Conservation (phyloP, 306 rosid genomes). For the Lotus japonicus region DNA sequence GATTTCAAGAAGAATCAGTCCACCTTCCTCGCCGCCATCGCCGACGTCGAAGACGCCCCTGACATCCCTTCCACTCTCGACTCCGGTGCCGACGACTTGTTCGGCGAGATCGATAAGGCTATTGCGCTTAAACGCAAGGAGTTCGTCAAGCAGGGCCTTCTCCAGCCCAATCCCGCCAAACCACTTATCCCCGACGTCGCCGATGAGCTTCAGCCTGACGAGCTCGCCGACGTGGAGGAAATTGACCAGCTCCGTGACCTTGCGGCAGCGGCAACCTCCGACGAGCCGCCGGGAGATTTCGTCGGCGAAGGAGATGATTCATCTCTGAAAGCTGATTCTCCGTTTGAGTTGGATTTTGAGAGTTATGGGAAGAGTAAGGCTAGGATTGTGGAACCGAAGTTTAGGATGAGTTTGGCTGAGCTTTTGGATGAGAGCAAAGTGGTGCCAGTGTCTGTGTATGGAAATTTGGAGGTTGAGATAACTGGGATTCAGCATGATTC, state of each 20-base stretch:
- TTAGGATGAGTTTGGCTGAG: slow-evolving; percentile 79
- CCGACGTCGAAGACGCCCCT: slow-evolving; percentile 68
- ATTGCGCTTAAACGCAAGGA: slow-evolving; percentile 82
- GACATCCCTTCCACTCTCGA: slow-evolving; percentile 23
- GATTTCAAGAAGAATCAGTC: slow-evolving; percentile 70
- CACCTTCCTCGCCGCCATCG: slow-evolving; percentile 79
- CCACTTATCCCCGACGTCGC: not conserved
- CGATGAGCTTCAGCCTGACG: slow-evolving; percentile 65
- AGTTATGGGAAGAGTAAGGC: slow-evolving; percentile 60
- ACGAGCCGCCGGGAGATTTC: slow-evolving; percentile 30
- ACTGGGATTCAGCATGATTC: slow-evolving; percentile 94
- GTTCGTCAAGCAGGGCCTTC: slow-evolving; percentile 80
- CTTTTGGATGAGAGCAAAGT: slow-evolving; percentile 92
- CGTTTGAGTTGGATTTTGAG: slow-evolving; percentile 83
- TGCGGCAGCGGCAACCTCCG: slow-evolving; percentile 16
- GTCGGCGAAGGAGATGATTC: slow-evolving; percentile 15
- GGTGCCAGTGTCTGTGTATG: slow-evolving; percentile 79
- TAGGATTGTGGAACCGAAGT: slow-evolving; percentile 80
- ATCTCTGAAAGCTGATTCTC: slow-evolving; percentile 24
- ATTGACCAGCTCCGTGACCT: slow-evolving; percentile 64
- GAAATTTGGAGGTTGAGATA: slow-evolving; percentile 80
- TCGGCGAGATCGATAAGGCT: slow-evolving; percentile 82
- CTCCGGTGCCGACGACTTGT: slow-evolving; percentile 59
- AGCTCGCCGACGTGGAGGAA: slow-evolving; percentile 75
- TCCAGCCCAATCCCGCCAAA: slow-evolving; percentile 64